Conservation (phyloP, 2,329 filamentous ascomycete species). For the Neonectria magnoliae region DNA sequence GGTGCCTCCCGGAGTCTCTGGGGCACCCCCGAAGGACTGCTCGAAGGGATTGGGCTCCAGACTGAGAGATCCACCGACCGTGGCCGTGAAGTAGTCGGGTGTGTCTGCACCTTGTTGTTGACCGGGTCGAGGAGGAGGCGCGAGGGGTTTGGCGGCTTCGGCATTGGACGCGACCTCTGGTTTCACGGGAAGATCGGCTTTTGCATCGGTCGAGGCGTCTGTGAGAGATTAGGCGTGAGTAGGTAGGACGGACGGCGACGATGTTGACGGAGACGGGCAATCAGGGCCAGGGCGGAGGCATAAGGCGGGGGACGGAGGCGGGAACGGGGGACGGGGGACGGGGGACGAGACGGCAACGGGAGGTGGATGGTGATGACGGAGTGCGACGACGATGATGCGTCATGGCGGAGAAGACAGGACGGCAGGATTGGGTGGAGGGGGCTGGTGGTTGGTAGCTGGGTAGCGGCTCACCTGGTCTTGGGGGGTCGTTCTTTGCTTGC, state of each 20-base stretch:
- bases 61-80: constrained; percentile 66
- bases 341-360: constrained; percentile 24
- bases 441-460: constrained; percentile 4
- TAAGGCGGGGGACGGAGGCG: constrained; percentile 4
- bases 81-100: constrained; percentile 75
- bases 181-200: constrained; percentile 59
- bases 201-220: constrained; percentile 59
- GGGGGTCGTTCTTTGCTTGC: constrained; percentile 54
- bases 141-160: constrained; percentile 72
- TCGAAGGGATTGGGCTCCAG: constrained; percentile 97
- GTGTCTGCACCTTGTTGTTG: constrained; percentile 63
- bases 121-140: constrained; percentile 74
- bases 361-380: constrained; percentile 33
- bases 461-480: constrained; percentile 54
- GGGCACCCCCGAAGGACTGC: constrained; percentile 81
- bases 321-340: constrained; percentile 5
- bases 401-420: constrained; percentile 31
- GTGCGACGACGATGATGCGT: constrained; percentile 40
- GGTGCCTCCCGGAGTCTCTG: constrained; percentile 83
- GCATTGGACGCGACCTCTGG: constrained; percentile 62
- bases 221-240: constrained; percentile 37
- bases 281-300: constrained; percentile 30
- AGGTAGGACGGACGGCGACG: constrained; percentile 24
- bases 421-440: constrained; percentile 18
- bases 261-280: constrained; percentile 22